Conservation (phyloP, 306 rosid species). For the Dryas octopetala region DNA sequence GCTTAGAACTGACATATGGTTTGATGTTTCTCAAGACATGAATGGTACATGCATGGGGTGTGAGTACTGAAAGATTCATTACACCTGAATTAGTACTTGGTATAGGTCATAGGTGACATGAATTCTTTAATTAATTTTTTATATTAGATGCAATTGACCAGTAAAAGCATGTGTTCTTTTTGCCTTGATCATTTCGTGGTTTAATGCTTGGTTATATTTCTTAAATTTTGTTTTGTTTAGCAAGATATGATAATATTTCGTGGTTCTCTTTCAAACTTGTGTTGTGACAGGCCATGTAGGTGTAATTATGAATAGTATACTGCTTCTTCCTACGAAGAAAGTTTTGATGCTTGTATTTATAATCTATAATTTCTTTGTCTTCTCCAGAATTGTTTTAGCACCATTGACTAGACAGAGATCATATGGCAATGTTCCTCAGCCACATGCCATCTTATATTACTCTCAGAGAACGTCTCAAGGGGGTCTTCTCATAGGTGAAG, state of each 20-base stretch:
- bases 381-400: slow-evolving; percentile 44
- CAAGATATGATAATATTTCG: neutral
- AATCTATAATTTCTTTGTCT: neutral
- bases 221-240: neutral
- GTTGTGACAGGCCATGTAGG: neutral
- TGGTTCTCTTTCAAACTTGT: neutral
- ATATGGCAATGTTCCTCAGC: slow-evolving; percentile 34
- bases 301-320: neutral
- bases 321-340: neutral
- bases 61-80: neutral
- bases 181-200: neutral
- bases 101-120: too few species aligned
- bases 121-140: too few species aligned
- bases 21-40: neutral
- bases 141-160: too few species aligned
- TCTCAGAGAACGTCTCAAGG: slow-evolving; percentile 43
- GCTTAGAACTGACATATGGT: neutral
- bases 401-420: slow-evolving; percentile 39
- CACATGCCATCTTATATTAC: slow-evolving; percentile 40
- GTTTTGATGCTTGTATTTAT: neutral
- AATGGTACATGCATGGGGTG: neutral
- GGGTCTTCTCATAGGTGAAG: slow-evolving; percentile 42
- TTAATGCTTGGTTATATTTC: neutral
- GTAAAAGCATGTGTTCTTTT: too few species aligned
- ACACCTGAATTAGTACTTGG: too few species aligned